Conservation (phyloP, 1,284 basidiomycete species). For the Pyrrhoderma lamaoense region DNA sequence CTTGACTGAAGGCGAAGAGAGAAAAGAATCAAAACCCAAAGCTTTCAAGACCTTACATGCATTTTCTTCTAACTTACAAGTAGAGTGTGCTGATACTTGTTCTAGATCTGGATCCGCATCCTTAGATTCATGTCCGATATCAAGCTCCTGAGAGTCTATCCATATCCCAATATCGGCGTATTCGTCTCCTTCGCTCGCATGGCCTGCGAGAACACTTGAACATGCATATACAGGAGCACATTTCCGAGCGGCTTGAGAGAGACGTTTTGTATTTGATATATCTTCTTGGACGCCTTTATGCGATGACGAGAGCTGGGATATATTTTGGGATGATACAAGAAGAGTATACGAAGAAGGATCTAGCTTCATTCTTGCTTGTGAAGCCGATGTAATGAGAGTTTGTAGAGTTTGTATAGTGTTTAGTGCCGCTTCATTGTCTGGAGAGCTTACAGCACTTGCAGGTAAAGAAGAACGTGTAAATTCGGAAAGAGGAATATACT, state of each 20-base stretch:
- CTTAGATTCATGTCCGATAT: neutral
- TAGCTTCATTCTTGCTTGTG: conserved; percentile 1
- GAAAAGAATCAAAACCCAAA: conserved; percentile 12
- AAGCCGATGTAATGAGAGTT: neutral
- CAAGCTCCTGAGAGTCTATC: conserved; percentile 30
- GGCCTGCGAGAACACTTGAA: conserved; percentile 47
- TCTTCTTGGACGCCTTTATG: neutral
- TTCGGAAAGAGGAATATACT: neutral
- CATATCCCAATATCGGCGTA: conserved; percentile 45
- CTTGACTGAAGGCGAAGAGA: neutral
- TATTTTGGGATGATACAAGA: neutral
- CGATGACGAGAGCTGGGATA: too few relatives aligned
- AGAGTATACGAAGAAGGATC: conserved; percentile 6
- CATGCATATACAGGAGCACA: conserved; percentile 34
- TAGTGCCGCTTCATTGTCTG: conserved; percentile 1
- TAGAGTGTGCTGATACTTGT: too few relatives aligned
- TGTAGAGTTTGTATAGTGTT: conserved; percentile 5
- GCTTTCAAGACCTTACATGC: conserved; percentile 1
- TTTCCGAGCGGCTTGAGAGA: conserved; percentile 33
- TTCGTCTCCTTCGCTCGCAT: conserved; percentile 48
- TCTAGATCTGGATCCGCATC: too few relatives aligned
- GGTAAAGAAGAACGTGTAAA: neutral
- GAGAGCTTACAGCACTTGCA: neutral
- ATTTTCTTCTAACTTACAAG: neutral
- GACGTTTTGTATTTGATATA: conserved; percentile 16